phyloP scores from a whole-genome alignment of 768 basidiomycete genomes.

The Gloeophyllum trabeum region DNA sequence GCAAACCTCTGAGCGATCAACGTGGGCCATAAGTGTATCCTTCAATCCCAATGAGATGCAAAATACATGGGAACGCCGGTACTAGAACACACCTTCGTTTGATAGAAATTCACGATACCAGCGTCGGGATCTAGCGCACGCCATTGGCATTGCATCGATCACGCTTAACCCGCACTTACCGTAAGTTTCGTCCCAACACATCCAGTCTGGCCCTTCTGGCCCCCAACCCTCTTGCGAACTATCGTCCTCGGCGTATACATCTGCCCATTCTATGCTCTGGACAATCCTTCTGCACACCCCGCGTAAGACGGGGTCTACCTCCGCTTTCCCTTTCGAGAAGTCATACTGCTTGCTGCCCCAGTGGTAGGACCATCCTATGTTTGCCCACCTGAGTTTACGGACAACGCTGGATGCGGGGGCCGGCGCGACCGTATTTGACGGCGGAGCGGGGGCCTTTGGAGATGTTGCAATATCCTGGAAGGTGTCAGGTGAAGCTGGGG shows the following conservation, averaged over 20 bases:
- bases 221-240: slow-evolving; percentile 35
- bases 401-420: slow-evolving; percentile 44
- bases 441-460: slow-evolving; percentile 51
- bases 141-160: slow-evolving; percentile 1
- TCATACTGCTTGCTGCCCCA: slow-evolving; percentile 97
- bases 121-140: slow-evolving; percentile 72
- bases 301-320: slow-evolving; percentile 45
- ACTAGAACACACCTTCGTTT: slow-evolving; percentile 41
- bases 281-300: slow-evolving; percentile 57
- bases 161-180: slow-evolving; percentile 28
- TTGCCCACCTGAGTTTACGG: slow-evolving; percentile 84
- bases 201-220: slow-evolving; percentile 49
- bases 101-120: slow-evolving; percentile 95
- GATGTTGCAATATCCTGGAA: slow-evolving; percentile 38
- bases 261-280: slow-evolving; percentile 52
- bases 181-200: slow-evolving; percentile 67
- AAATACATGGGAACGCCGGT: not conserved
- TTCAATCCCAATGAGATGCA: slow-evolving; percentile 10
- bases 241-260: slow-evolving; percentile 34
- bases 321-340: slow-evolving; percentile 58
- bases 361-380: slow-evolving; percentile 93
- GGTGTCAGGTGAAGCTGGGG: slow-evolving; percentile 47
- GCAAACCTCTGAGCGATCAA: slow-evolving; percentile 94
- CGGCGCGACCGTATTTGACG: slow-evolving; percentile 50
- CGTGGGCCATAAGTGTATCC: slow-evolving; percentile 95